Conservation (phyloP, 768 basidiomycete species). For the Mycena leptocephala region DNA sequence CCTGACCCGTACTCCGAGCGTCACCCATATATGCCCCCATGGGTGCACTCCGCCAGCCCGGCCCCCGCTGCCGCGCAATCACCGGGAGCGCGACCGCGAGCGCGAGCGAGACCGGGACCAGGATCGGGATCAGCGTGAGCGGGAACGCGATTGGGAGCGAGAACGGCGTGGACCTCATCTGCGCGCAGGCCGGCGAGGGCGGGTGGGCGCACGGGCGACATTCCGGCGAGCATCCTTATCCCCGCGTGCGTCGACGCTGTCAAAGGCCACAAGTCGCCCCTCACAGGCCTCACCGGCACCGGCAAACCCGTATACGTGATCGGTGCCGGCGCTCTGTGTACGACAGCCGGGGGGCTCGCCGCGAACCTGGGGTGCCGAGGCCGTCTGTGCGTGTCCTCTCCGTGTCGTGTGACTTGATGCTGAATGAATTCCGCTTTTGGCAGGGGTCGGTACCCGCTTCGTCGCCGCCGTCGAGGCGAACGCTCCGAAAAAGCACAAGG, state of each 20-base stretch:
- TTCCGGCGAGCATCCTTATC: constrained; percentile 89
- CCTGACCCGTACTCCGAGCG: too few species aligned
- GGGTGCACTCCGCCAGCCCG: too few species aligned
- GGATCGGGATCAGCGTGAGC: too few species aligned
- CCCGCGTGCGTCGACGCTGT: constrained; percentile 92
- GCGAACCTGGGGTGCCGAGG: constrained; percentile 94
- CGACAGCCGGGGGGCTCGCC: constrained; percentile 89
- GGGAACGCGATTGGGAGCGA: too few species aligned
- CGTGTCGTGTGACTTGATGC: background rate
- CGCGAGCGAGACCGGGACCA: too few species aligned
- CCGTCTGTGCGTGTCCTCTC: constrained; percentile 74
- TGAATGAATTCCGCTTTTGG: background rate
- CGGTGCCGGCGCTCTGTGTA: constrained; percentile 94
- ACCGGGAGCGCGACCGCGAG: too few species aligned
- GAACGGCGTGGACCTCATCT: constrained; percentile 93
- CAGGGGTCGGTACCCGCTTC: constrained; percentile 89
- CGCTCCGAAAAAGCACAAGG: constrained; percentile 90
- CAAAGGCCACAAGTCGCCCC: constrained; percentile 81
- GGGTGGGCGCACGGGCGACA: constrained; percentile 93
- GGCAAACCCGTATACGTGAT: constrained; percentile 90
- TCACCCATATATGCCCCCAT: too few species aligned
- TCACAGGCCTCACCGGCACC: too few species aligned
- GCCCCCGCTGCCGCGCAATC: too few species aligned
- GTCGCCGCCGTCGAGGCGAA: constrained; percentile 87
- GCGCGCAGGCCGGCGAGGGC: constrained; percentile 94